phyloP scores from a whole-genome alignment of 2,329 filamentous ascomycete genomes.

The Microcyclospora pomicola region DNA sequence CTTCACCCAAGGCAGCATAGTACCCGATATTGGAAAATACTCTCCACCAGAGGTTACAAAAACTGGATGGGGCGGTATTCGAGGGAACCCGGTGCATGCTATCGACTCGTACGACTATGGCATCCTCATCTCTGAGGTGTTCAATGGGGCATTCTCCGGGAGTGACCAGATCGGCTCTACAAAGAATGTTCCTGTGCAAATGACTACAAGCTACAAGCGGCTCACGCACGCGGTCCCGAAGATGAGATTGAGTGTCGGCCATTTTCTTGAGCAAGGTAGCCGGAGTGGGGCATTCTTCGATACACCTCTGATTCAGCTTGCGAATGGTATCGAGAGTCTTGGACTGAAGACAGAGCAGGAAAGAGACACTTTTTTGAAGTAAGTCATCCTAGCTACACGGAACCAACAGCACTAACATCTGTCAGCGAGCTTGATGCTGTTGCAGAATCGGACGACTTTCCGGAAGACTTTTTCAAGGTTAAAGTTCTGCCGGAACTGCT shows the following conservation, averaged over 20 bases:
- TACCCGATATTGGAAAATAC: constrained; percentile 75
- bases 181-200: constrained; percentile 70
- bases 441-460: constrained; percentile 66
- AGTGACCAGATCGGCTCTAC: constrained; percentile 72
- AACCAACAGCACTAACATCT: constrained; percentile 2
- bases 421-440: constrained; percentile 63
- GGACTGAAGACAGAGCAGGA: constrained; percentile 77
- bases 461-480: constrained; percentile 95
- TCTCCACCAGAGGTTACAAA: constrained; percentile 75
- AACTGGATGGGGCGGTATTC: constrained; percentile 82
- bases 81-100: constrained; percentile 64
- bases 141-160: constrained; percentile 70
- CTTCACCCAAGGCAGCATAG: constrained; percentile 75
- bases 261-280: constrained; percentile 81
- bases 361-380: constrained; percentile 70
- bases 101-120: constrained; percentile 83
- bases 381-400: constrained; percentile 7
- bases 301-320: constrained; percentile 79
- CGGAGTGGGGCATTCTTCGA: constrained; percentile 80
- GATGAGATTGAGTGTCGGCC: constrained; percentile 64
- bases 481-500: constrained; percentile 88
- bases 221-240: constrained; percentile 84
- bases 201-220: constrained; percentile 85
- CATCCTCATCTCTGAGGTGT: constrained; percentile 73
- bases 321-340: constrained; percentile 82